A percentile compares a stretch with the other conserved stretches of the same genome.
phyloP scores from a whole-genome alignment of 2,329 filamentous ascomycete genomes.

The Hortaea werneckii region DNA sequence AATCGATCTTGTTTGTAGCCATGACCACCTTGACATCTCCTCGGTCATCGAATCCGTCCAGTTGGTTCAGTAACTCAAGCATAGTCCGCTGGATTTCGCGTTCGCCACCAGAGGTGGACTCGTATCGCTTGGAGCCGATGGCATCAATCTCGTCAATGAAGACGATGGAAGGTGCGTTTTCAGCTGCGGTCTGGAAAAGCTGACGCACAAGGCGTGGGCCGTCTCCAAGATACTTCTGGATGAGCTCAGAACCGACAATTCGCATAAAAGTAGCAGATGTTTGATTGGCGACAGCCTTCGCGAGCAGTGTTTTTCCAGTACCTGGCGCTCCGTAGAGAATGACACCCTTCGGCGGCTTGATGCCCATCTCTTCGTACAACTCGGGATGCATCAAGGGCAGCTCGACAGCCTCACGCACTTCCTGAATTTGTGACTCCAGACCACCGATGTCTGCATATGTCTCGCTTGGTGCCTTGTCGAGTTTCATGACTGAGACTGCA shows the following conservation, averaged over 20 bases:
- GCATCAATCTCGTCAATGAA: constrained; percentile 99
- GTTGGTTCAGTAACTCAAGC: constrained; percentile 94
- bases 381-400: constrained; percentile 89
- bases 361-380: constrained; percentile 99
- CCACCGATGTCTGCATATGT: constrained; percentile 98
- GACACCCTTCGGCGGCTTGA: constrained; percentile 98
- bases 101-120: constrained; percentile 92
- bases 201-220: constrained; percentile 90
- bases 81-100: constrained; percentile 97
- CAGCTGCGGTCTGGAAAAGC: constrained; percentile 89
- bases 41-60: constrained; percentile 96
- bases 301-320: constrained; percentile 90
- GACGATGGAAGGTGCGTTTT: constrained; percentile 92
- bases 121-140: constrained; percentile 97
- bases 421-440: constrained; percentile 88
- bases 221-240: constrained; percentile 97
- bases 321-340: constrained; percentile 96
- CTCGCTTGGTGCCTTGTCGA: constrained; percentile 96
- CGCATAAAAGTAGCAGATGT: constrained; percentile 97
- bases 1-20: constrained; percentile 99
- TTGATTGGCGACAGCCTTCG: constrained; percentile 96
- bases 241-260: constrained; percentile 92
- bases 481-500: constrained; percentile 95
- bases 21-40: constrained; percentile 99
- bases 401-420: constrained; percentile 95